Evolutionary conservation across 768 basidiomycete species (phyloP), one percentile per base, ranked within the genome.

Genomic region (Lenzites betulinus): DNA sequence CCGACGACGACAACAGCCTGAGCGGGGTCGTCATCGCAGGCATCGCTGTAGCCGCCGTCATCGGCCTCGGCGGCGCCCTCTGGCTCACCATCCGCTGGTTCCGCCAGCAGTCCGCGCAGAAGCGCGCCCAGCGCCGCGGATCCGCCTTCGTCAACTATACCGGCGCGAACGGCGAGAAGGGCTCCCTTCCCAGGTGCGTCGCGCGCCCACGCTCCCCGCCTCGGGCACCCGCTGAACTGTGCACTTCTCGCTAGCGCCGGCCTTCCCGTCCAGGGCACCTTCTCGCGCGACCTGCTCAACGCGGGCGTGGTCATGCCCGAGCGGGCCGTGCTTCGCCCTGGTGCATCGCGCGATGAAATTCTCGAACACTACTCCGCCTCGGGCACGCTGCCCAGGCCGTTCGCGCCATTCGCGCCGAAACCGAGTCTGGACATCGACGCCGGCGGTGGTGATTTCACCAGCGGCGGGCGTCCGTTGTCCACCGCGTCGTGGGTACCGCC

Each of bases 271-370:
- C 48, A 67, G 60, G 52, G 50, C 62, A 58, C 28, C 70, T 83
- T 76, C 70, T 82, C 82, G 18, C 75, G 82, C 41, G 64, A 69
- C 12, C 74, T 78, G 43, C 55, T 86, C 47, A 77, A 79, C 25
- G 60, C 74, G 13, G 76, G 77, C 42, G 75, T 89, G 54, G 63
- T 83, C 25, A 75, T 89, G 58, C 89, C 89, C 11, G 76, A 78
- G 16, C 81, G 78, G 66, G 76, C 77, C 22, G 70, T 82, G 59
- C 62, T 76, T 25, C 76, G 73, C 35, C 70, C 76, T 11, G 70
- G 63, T 67, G 72, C 67, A 51, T 69, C 75, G 35, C 73, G 74
- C 46, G 74, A 80, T 50, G 78, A 80, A 51, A 76, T 81, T 54
- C 57, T 82, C 57, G 69, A 77, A 25, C 78, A 77, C 67, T 78